Evolutionary conservation across 2,329 filamentous ascomycete species (phyloP), one percentile per base, ranked within the genome.

Genomic region (Pseudogymnoascus sp.): DNA sequence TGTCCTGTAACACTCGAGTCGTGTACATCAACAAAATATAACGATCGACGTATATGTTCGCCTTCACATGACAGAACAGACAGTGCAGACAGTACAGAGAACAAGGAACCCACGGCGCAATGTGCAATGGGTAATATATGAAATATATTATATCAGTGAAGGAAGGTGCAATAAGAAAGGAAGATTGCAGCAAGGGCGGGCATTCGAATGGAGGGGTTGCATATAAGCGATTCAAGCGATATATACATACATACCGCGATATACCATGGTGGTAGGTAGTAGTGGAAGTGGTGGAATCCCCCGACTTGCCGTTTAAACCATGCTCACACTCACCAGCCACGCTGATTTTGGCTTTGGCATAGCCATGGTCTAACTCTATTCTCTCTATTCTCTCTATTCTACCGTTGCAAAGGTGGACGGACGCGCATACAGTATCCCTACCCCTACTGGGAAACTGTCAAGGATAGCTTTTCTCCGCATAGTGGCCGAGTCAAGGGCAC

Each of bases 121-220:
- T 33, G 49, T 28, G 49, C 49, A 55, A 19, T 33, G 49, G 49
- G 49, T 55, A 33, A 14, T 12, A 11, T 33, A 33, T 45, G 8
- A 25, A 8, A 23, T 45, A 11, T 30, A 52, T 9, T 28, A 52
- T 30, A 30, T 25, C 1, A 28, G 7, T 7, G 49, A 45, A 33
- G 49, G 49, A 55, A 33, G 49, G 49, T 55, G 49, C 49, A 55
- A 55, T 55, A 55, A 19, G 49, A 55, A 55, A 55, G 49, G 49
- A 55, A 55, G 49, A 55, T 55, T 55, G 49, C 28, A 55, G 49
- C 25, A 55, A 52, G 25, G 45, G 14, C 12, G 42, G 49, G 14
- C 14, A 19, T 52, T 33, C 45, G 14, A 52, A 52, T 52, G 25
- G 45, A 52, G 45, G 49, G 49, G 49, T 55, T 45, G 49, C 49